Conservation (phyloP, 2,329 filamentous ascomycete genomes). For the Didymella pomorum region DNA sequence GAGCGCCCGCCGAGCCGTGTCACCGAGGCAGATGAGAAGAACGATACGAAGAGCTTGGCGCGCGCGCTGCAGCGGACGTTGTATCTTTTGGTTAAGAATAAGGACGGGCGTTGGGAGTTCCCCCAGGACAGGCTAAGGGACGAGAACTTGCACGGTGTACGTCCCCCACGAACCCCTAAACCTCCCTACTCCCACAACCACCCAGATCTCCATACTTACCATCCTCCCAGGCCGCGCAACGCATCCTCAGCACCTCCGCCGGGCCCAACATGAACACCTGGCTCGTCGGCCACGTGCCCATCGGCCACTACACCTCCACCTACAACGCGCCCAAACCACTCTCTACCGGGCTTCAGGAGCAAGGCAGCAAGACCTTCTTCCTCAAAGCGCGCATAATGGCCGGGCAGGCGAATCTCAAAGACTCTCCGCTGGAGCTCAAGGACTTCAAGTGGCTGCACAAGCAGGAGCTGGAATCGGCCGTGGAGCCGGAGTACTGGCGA, state of each 20-base stretch:
- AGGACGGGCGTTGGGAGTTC: slow-evolving; percentile 80
- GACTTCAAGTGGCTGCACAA: slow-evolving; percentile 94
- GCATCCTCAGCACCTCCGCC: slow-evolving; percentile 77
- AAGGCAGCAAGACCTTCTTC: slow-evolving; percentile 89
- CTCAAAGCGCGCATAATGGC: slow-evolving; percentile 97
- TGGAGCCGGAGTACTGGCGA: slow-evolving; percentile 74
- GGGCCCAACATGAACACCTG: slow-evolving; percentile 99
- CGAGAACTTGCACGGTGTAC: slow-evolving; percentile 84
- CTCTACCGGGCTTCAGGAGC: slow-evolving; percentile 49
- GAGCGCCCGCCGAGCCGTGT: slow-evolving; percentile 73
- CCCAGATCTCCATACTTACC: slow-evolving; percentile 18
- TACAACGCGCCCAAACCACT: slow-evolving; percentile 52
- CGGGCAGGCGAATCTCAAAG: slow-evolving; percentile 83
- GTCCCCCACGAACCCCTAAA: slow-evolving; percentile 43
- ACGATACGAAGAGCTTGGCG: slow-evolving; percentile 81
- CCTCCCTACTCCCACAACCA: not conserved
- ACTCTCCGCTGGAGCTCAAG: slow-evolving; percentile 74
- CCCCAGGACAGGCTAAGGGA: slow-evolving; percentile 74
- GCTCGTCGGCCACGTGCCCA: slow-evolving; percentile 89
- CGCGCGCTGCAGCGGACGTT: slow-evolving; percentile 80
- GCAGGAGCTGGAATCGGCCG: slow-evolving; percentile 78
- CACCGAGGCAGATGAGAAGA: slow-evolving; percentile 79
- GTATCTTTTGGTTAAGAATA: slow-evolving; percentile 83
- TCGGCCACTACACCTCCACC: slow-evolving; percentile 76
- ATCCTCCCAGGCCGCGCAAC: slow-evolving; percentile 74